Evolutionary conservation across 371 early-diverging fungal species (phyloP).

Genomic region (Haplosporangium sp.): DNA sequence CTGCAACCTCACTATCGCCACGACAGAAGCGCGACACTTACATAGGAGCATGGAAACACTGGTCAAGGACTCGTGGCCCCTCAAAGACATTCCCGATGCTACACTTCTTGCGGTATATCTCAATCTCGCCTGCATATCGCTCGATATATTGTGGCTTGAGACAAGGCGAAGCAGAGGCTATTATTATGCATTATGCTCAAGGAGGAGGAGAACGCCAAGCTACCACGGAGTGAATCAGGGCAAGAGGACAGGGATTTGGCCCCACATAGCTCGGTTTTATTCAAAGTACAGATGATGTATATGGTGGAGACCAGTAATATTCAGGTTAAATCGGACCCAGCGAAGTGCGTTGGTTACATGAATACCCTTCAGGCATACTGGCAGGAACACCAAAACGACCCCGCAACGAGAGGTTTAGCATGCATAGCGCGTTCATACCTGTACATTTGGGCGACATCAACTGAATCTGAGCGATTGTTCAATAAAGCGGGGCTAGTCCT

Average conservation of each 20-base stretch:
- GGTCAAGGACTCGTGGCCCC: slow-evolving; percentile 10
- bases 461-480: slow-evolving; percentile 15
- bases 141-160: not conserved
- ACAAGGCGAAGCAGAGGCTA: not conserved
- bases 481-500: slow-evolving; percentile 3
- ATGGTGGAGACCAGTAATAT: not conserved
- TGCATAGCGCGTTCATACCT: slow-evolving; percentile 9
- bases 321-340: not conserved
- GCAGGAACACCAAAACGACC: not conserved
- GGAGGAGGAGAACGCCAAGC: no score
- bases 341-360: not conserved
- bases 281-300: not conserved
- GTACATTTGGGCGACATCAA: slow-evolving; percentile 15
- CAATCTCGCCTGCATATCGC: slow-evolving; percentile 10
- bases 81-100: slow-evolving; percentile 12
- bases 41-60: not conserved
- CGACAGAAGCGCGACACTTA: not conserved
- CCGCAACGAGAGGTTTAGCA: not conserved
- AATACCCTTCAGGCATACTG: slow-evolving; percentile 6
- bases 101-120: slow-evolving; percentile 14
- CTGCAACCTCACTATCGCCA: no score
- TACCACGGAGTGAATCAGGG: no score
- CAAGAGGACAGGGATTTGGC: no score
- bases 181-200: not conserved
- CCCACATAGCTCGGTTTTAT: no score